Evolutionary conservation across 495 filamentous ascomycete genomes (phyloP).

Genomic region (Talaromyces nanjingensis): DNA sequence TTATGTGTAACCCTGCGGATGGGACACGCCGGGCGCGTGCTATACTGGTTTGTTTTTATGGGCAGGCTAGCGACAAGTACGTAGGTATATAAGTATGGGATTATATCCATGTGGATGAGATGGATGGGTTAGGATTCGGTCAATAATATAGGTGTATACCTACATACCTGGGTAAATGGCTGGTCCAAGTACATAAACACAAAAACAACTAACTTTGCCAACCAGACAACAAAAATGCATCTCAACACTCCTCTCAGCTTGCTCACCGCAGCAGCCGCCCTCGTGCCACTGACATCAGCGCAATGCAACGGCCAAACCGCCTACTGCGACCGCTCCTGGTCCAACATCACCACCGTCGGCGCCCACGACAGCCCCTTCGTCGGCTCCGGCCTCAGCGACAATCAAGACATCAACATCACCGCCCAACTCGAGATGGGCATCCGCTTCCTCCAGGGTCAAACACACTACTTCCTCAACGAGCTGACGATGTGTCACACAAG

Average conservation of each 20-base stretch:
- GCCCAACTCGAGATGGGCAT: conserved; percentile 60
- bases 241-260: background rate
- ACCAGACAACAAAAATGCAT: conserved; percentile 2
- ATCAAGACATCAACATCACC: conserved; percentile 61
- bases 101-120: background rate
- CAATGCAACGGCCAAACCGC: conserved; percentile 60
- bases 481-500: conserved; percentile 60
- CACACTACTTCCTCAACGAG: conserved; percentile 43
- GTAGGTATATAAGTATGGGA: background rate
- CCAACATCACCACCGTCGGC: conserved; percentile 60
- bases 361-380: conserved; percentile 66
- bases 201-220: background rate
- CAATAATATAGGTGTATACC: background rate
- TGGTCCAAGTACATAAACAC: background rate
- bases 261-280: conserved; percentile 3
- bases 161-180: background rate
- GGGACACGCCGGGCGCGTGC: background rate
- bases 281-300: background rate
- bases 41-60: background rate
- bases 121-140: background rate
- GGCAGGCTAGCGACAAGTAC: background rate
- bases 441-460: conserved; percentile 63
- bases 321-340: conserved; percentile 56
- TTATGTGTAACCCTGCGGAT: background rate
- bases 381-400: conserved; percentile 50